These are phyloP conservation scores for Eucalyptus leucophloia DNA, from an alignment of 345 rosid genomes.

Conservation along the genomic window DNA sequence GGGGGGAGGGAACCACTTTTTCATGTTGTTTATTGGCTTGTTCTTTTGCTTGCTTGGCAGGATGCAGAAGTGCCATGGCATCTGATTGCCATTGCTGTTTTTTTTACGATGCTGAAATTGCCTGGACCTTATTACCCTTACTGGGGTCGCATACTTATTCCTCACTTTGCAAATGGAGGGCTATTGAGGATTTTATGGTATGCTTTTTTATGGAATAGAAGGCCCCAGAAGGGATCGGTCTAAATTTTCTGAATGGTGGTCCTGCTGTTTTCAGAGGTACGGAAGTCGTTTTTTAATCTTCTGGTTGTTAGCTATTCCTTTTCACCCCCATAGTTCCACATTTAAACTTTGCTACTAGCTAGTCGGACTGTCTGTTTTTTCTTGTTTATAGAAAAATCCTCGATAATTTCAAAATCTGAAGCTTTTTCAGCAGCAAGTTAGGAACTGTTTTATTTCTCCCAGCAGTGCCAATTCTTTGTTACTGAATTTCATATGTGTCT, in stretches of 20 bases:
- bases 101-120: conserved; percentile 55
- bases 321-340: background rate
- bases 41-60: conserved; percentile 14
- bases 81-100: conserved; percentile 42
- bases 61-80: conserved; percentile 92
- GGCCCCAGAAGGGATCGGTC: conserved; percentile 5
- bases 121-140: conserved; percentile 84
- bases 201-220: conserved; percentile 42
- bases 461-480: background rate
- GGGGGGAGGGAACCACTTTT: background rate
- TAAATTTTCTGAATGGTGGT: background rate
- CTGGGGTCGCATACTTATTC: conserved; percentile 76
- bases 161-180: conserved; percentile 82
- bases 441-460: background rate
- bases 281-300: background rate
- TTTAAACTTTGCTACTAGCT: background rate
- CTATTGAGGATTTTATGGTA: conserved; percentile 55
- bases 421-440: background rate
- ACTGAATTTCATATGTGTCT: background rate
- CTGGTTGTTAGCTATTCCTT: background rate
- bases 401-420: background rate
- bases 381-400: background rate
- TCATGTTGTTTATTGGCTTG: background rate
- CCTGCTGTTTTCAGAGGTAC: background rate
- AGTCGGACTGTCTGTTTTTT: background rate